Evolutionary conservation across 176 grass and related monocot genomes (phyloP).

Genomic region (Cocos nucifera): DNA sequence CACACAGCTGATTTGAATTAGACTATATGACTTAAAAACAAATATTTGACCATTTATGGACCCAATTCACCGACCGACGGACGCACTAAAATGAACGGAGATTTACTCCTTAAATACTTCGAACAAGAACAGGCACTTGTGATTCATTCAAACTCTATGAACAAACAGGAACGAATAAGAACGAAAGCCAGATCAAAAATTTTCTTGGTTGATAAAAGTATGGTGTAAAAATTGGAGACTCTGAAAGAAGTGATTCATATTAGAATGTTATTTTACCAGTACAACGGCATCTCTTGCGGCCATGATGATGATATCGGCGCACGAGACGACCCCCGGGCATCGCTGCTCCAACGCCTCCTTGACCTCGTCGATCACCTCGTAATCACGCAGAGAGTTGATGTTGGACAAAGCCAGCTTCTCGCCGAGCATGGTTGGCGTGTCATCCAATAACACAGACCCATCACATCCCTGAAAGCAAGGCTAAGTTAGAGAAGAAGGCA

Average conservation of each 20-base stretch:
- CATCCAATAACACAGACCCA: constrained; percentile 82
- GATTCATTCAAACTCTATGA: too few relatives aligned
- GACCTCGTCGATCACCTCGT: constrained; percentile 70
- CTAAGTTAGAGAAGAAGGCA: background rate
- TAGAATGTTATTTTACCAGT: constrained; percentile 31
- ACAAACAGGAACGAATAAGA: too few relatives aligned
- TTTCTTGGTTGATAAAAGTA: too few relatives aligned
- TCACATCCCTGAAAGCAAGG: constrained; percentile 54
- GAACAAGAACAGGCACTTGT: too few relatives aligned
- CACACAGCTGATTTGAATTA: too few relatives aligned
- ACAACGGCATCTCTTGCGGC: constrained; percentile 55
- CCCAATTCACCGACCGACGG: too few relatives aligned
- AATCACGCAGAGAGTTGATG: constrained; percentile 77
- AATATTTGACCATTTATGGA: too few relatives aligned
- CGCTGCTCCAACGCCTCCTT: constrained; percentile 59
- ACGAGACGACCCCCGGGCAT: constrained; percentile 61
- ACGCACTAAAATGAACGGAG: too few relatives aligned
- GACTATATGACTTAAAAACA: too few relatives aligned
- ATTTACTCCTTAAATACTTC: too few relatives aligned
- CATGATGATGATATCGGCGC: constrained; percentile 49
- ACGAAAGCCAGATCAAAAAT: background rate
- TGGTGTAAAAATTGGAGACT: too few relatives aligned
- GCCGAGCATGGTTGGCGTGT: constrained; percentile 50
- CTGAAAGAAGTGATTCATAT: background rate
- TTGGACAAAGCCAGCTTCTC: constrained; percentile 89